Evolutionary conservation across 352 stramenopile species (phyloP).

Genomic region (Peronospora belbahrii): DNA sequence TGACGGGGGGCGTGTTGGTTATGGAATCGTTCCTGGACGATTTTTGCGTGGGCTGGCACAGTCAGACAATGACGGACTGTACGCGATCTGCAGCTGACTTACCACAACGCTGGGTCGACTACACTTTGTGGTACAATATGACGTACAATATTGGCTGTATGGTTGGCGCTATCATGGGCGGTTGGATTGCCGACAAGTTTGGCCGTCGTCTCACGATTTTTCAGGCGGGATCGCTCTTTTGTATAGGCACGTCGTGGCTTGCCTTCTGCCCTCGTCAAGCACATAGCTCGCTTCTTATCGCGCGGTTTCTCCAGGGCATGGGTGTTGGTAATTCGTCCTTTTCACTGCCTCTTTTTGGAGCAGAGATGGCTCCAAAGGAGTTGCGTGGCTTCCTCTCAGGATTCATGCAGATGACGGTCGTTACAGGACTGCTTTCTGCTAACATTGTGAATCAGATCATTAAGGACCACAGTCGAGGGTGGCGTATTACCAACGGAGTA

Average conservation of each 20-base stretch:
- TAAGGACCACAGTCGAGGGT: slow-evolving; percentile 26
- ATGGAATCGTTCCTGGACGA: slow-evolving; percentile 46
- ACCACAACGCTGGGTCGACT: slow-evolving; percentile 39
- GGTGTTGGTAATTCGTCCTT: slow-evolving; percentile 48
- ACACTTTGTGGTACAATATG: slow-evolving; percentile 48
- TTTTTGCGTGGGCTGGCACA: slow-evolving; percentile 39
- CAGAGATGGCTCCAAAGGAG: slow-evolving; percentile 56
- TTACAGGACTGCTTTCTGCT: slow-evolving; percentile 35
- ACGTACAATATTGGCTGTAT: slow-evolving; percentile 50
- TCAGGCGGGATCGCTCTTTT: slow-evolving; percentile 33
- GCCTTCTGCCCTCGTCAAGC: slow-evolving; percentile 25
- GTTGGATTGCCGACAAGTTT: slow-evolving; percentile 38
- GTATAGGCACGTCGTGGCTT: slow-evolving; percentile 34
- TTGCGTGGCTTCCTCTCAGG: slow-evolving; percentile 49
- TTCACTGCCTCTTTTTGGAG: slow-evolving; percentile 42
- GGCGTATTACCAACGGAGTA: slow-evolving; percentile 40
- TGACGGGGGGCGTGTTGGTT: slow-evolving; percentile 32
- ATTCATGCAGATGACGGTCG: slow-evolving; percentile 59
- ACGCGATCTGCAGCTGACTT: slow-evolving; percentile 21
- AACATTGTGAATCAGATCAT: slow-evolving; percentile 42
- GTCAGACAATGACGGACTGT: slow-evolving; percentile 32
- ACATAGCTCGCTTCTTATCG: slow-evolving; percentile 28
- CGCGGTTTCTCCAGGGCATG: slow-evolving; percentile 35
- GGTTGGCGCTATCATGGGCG: slow-evolving; percentile 29
- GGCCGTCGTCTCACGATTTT: slow-evolving; percentile 34